Base-by-base conservation (phyloP, 768 basidiomycete species). In the Imleria badia region DNA sequence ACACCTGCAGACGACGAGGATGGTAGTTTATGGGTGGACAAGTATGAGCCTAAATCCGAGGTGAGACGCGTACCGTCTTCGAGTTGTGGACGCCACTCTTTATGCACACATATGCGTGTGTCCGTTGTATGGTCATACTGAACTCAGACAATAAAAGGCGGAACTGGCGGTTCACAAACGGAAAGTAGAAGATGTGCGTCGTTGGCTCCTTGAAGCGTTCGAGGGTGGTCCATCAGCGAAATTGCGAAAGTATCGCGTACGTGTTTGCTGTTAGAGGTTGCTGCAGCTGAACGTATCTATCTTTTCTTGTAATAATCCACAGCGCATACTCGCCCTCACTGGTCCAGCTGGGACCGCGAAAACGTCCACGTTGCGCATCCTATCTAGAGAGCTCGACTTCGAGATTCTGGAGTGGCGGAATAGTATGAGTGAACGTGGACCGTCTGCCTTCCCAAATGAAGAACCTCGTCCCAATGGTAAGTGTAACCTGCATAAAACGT, bases 281-380 rank as follows among this genome's bases (percentile, higher is more conserved):
- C 44, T 30, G 13, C 22, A 50, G 20, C 54, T 43, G 19, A 56
- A 36, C 23, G 6, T 30, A 34, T 45, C 20, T 5, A 20, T 12
- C 19, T 13, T 14, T 15, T 14, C n/a, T n/a, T n/a, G n/a, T n/a
- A n/a, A n/a, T 20, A 1, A n/a, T 35, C 51, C 23, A 4, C 52
- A 98, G 91, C 81, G 94, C 43, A 84, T 99, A 29, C 80, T 98
- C 8, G 83, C 83, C 0, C 72, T 99, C 12, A 89, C 90, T 3
- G 96, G 96, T 2, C 91, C 93, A 0, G 86, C 96, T 9, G 96
- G 96, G 2, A 83, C 85, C 0, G 96, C 84, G 0, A 99, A 99
- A 76, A 97, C 96, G 0, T 81, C 94, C 0, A 92, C 92, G 0
- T 60, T 98, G 3, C 81, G 83, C 26, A 81, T 94, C 3, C 73